A percentile compares a stretch with the other conserved stretches of the same genome.
These are phyloP conservation scores for Colletotrichum sp. DNA, from an alignment of 2,329 filamentous ascomycete species.

Conservation along the genomic window DNA sequence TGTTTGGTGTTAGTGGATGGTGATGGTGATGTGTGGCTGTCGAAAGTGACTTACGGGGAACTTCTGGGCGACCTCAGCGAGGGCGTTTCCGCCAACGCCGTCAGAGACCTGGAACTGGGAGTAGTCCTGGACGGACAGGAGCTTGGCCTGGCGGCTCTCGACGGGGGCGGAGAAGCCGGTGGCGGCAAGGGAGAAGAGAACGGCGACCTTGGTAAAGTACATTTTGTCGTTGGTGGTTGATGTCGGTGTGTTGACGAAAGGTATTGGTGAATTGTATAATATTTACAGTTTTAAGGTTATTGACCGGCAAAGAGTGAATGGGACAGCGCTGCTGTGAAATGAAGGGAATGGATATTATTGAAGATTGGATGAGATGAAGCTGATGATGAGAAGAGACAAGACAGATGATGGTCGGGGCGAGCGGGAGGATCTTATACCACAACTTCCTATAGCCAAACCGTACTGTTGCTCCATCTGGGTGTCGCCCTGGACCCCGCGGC, in stretches of 20 bases:
- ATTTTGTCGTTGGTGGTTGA: constrained; percentile 30
- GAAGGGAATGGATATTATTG: not conserved
- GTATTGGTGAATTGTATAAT: not conserved
- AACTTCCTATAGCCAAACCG: not conserved
- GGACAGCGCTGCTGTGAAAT: constrained; percentile 17
- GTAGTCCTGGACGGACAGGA: constrained; percentile 16
- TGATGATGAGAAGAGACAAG: not conserved
- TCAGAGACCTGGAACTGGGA: constrained; percentile 49
- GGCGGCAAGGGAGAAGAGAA: constrained; percentile 40
- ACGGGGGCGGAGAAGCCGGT: constrained; percentile 34
- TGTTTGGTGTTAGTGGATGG: not conserved
- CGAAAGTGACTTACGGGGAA: constrained; percentile 49
- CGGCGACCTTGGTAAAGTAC: constrained; percentile 40
- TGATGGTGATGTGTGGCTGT: no score
- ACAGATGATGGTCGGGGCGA: not conserved
- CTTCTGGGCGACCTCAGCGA: constrained; percentile 57
- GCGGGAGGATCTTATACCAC: constrained; percentile 17
- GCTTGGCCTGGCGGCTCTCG: constrained; percentile 26
- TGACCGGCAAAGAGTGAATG: constrained; percentile 3
- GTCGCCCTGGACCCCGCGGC: not conserved
- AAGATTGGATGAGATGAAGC: constrained; percentile 5
- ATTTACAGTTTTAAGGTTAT: constrained; percentile 1
- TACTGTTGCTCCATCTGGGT: not conserved
- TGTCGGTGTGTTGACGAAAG: constrained; percentile 7
- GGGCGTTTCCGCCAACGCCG: constrained; percentile 56